Evolutionary conservation across 2,329 filamentous ascomycete species (phyloP).

Genomic region (Lachnellula subtilissima): DNA sequence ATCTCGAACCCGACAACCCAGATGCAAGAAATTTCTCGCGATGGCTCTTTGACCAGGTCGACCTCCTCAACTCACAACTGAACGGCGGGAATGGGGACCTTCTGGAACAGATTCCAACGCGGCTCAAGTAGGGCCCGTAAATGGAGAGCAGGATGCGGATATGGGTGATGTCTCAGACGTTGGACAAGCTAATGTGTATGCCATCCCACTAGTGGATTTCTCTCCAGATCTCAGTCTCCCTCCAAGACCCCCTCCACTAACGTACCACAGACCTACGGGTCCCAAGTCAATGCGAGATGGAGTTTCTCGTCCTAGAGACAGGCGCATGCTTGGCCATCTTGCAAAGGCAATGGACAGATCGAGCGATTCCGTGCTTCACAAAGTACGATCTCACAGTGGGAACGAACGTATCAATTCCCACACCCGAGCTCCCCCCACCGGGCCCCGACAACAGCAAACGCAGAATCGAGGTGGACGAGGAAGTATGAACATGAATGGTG

Average conservation of each 20-base stretch:
- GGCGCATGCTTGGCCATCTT: slow-evolving; percentile 80
- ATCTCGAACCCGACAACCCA: slow-evolving; percentile 75
- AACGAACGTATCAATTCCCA: slow-evolving; percentile 80
- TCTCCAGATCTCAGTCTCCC: slow-evolving; percentile 6
- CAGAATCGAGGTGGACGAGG: slow-evolving; percentile 31
- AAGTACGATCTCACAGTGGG: slow-evolving; percentile 67
- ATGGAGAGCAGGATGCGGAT: slow-evolving; percentile 59
- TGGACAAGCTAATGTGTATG: slow-evolving; percentile 55
- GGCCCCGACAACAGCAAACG: slow-evolving; percentile 53
- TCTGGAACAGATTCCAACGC: slow-evolving; percentile 25
- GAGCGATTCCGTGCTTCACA: slow-evolving; percentile 71
- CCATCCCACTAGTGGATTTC: slow-evolving; percentile 22
- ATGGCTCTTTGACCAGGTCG: slow-evolving; percentile 92
- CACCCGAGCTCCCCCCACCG: slow-evolving; percentile 63
- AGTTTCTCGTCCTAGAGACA: slow-evolving; percentile 57
- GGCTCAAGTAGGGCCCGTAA: slow-evolving; percentile 53
- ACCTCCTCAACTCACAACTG: slow-evolving; percentile 58
- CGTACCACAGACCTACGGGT: slow-evolving; percentile 70
- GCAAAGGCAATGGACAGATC: slow-evolving; percentile 76
- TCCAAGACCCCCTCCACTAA: slow-evolving; percentile 36
- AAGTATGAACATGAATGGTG: slow-evolving; percentile 43
- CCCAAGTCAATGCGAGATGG: slow-evolving; percentile 90
- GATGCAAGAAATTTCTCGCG: slow-evolving; percentile 76
- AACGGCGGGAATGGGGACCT: slow-evolving; percentile 41
- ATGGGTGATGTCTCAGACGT: slow-evolving; percentile 57